Evolutionary conservation across 345 rosid species (phyloP).

Genomic region (Citrus glauca): DNA sequence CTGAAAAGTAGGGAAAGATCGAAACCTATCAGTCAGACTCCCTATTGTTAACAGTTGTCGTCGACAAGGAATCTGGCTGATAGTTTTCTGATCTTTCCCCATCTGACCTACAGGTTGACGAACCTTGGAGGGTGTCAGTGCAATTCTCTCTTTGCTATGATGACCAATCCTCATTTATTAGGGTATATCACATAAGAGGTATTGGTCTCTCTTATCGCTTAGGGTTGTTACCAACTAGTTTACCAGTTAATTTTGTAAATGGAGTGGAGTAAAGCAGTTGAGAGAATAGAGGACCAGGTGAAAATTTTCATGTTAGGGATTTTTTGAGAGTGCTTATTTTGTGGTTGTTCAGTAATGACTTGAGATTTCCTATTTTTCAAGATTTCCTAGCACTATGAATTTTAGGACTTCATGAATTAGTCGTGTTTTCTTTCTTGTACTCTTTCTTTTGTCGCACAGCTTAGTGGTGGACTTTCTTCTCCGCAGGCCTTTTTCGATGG

Average conservation of each 20-base stretch:
- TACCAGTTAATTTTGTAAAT: background rate
- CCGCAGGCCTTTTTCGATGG: background rate
- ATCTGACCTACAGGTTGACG: background rate
- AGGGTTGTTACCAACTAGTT: background rate
- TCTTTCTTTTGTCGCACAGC: background rate
- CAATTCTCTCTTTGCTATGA: background rate
- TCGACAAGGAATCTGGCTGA: background rate
- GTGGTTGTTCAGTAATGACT: background rate
- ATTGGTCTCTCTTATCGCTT: background rate
- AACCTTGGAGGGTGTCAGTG: background rate
- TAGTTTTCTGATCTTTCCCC: background rate
- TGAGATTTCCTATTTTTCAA: background rate
- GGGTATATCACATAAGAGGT: background rate
- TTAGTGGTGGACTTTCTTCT: background rate
- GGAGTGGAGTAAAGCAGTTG: background rate
- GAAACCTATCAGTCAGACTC: background rate
- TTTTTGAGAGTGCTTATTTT: background rate
- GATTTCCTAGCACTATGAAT: background rate
- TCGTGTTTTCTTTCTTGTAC: background rate
- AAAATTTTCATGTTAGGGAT: background rate
- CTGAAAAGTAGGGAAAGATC: background rate
- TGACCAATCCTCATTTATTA: background rate
- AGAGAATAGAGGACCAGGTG: background rate
- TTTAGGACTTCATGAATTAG: background rate
- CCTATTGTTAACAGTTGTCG: background rate